These are phyloP conservation scores for Neostapfia colusana DNA, from an alignment of 176 grass and related monocot species.

Conservation along the genomic window DNA sequence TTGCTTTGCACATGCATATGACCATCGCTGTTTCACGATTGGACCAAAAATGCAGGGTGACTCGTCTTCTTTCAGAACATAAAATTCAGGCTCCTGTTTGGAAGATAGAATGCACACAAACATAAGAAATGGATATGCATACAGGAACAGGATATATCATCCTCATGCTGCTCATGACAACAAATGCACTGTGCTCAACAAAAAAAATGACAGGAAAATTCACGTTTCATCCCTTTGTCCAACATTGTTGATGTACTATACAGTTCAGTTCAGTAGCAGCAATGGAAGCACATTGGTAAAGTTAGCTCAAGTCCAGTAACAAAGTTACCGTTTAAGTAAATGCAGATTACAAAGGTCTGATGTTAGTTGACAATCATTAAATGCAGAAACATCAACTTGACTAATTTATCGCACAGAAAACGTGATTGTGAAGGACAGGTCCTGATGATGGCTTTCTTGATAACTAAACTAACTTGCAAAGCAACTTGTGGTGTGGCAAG, in stretches of 20 bases:
- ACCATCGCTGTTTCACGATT: conserved; percentile 92
- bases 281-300: not conserved
- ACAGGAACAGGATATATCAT: not conserved
- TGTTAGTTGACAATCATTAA: not conserved
- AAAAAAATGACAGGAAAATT: not conserved
- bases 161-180: not conserved
- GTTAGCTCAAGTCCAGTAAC: not conserved
- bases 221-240: not conserved
- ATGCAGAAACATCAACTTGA: not conserved
- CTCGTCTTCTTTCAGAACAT: conserved; percentile 89
- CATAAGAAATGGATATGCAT: conserved; percentile 23
- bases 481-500: conserved; percentile 6
- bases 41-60: conserved; percentile 93
- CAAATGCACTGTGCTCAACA: not conserved
- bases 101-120: conserved; percentile 10
- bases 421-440: not conserved
- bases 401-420: conserved; percentile 7
- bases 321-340: not conserved
- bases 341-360: not conserved
- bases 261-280: not conserved
- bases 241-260: not conserved
- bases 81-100: conserved; percentile 78
- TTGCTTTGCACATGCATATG: conserved; percentile 93
- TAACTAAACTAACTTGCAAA: conserved; percentile 8
- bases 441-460: not conserved